Evolutionary conservation across 495 filamentous ascomycete species (phyloP), one percentile per base, ranked within the genome.

Genomic region (Delitschia confertaspora): DNA sequence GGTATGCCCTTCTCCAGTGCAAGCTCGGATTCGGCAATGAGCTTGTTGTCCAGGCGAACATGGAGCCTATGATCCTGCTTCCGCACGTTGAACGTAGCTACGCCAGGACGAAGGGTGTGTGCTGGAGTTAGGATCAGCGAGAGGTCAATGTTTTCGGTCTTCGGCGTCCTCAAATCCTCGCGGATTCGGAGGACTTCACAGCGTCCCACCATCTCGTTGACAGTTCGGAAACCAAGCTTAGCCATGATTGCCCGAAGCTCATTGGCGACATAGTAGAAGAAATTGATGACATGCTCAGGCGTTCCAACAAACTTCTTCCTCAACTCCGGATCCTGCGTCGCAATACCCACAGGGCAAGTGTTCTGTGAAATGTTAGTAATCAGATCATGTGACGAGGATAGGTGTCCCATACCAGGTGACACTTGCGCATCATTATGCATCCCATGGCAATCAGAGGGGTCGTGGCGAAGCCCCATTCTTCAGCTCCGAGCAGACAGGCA

Each of bases 181-280:
- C 88, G 79, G 52, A 91, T 77, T 64, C 79, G 82, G 35, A 99
- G 74, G 19, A 82, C 72, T 60, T 99, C 91, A 13, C 84, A 88
- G 49, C 80, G 89, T 16, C 91, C 91, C 55, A 99, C 85, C 91
- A 96, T 96, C 64, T 99, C 91, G 55, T 99, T 99, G 60, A 99
- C 79, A 21, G 83, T 93, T 34, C 91, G 78, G 72, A 95, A 83
- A 42, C 91, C 91, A 53, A 96, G 74, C 63, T 83, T 89, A 21
- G 91, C 89, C 91, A 99, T 96, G 66, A 99, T 95, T 13, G 91
- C 88, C 49, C 91, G 82, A 46, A 99, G 79, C 70, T 99, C 91
- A 57, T 99, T 99, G 48, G 93, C 80, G 34, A 99, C 74, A 56
- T 99, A 99, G 68, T 95, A 99, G 70, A 99, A 99, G 74, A 96